phyloP scores from a whole-genome alignment of 2,329 filamentous ascomycete genomes.

The Xylaria sp. region DNA sequence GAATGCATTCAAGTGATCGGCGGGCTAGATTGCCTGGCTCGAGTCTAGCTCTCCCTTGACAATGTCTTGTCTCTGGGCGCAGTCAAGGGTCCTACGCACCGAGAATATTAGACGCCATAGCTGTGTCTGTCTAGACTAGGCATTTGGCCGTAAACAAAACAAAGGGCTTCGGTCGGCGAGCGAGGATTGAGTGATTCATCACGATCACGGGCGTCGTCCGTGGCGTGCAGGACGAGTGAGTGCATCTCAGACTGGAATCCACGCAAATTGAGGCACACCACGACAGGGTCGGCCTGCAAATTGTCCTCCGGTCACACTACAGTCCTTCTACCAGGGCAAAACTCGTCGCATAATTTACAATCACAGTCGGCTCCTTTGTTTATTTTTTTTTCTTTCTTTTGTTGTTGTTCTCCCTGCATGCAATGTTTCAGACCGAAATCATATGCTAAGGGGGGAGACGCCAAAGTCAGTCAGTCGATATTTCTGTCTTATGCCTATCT shows the following conservation, averaged over 20 bases:
- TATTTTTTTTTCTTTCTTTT: neutral
- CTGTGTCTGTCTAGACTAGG: conserved; percentile 7
- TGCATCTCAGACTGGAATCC: neutral
- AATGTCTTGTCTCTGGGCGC: conserved; percentile 20
- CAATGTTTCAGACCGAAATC: neutral
- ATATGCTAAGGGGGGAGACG: neutral
- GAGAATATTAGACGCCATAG: conserved; percentile 12
- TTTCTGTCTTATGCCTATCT: neutral
- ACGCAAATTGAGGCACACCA: neutral
- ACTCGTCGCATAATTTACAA: neutral
- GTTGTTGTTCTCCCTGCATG: neutral
- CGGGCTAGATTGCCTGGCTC: neutral
- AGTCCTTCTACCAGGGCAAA: neutral
- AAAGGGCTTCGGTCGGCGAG: neutral
- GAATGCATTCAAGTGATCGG: conserved; percentile 10
- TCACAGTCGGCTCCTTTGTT: conserved; percentile 5
- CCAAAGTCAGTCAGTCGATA: neutral
- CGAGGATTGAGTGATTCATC: conserved; percentile 1
- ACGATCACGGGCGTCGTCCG: neutral
- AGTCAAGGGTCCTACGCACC: conserved; percentile 3
- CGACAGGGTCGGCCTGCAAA: neutral
- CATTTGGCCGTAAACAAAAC: neutral
- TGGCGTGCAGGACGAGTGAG: neutral
- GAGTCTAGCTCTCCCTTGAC: conserved; percentile 1
- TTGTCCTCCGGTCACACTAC: neutral